Conservation (phyloP, 306 rosid genomes). For the Vigna hirtella region DNA sequence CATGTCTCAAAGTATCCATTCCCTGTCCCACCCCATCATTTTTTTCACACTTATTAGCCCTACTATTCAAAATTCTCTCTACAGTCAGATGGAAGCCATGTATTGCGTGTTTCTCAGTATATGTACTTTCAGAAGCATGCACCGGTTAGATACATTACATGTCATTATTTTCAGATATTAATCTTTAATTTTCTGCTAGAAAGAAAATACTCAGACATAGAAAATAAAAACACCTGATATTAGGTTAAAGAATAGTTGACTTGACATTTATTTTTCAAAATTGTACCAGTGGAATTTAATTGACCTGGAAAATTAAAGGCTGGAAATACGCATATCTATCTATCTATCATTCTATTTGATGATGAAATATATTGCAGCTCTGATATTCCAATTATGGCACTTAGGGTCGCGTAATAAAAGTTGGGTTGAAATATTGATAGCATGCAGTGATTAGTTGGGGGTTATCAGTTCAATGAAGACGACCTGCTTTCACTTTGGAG, state of each 20-base stretch:
- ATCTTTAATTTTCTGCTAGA: neutral
- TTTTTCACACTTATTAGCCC: neutral
- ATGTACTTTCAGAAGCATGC: too few species aligned
- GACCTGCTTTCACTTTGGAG: conserved; percentile 36
- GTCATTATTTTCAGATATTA: neutral
- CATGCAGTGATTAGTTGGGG: neutral
- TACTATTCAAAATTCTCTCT: neutral
- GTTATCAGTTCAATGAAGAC: conserved; percentile 17
- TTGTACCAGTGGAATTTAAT: neutral
- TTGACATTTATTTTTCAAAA: neutral
- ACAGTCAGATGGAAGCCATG: too few species aligned
- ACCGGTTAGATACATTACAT: neutral
- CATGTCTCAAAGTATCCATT: conserved; percentile 4
- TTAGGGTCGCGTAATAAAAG: conserved; percentile 10
- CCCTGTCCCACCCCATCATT: conserved; percentile 27
- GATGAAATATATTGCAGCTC: conserved; percentile 8
- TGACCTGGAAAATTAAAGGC: neutral
- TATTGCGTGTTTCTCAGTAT: neutral
- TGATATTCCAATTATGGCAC: conserved; percentile 28
- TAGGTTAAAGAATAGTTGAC: too few species aligned
- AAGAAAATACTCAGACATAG: too few species aligned
- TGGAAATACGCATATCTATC: neutral
- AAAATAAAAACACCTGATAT: neutral
- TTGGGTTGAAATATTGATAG: conserved; percentile 25
- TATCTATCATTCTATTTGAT: neutral